phyloP scores from a whole-genome alignment of 805 yeast genomes.

The Metschnikowia lochheadii region DNA sequence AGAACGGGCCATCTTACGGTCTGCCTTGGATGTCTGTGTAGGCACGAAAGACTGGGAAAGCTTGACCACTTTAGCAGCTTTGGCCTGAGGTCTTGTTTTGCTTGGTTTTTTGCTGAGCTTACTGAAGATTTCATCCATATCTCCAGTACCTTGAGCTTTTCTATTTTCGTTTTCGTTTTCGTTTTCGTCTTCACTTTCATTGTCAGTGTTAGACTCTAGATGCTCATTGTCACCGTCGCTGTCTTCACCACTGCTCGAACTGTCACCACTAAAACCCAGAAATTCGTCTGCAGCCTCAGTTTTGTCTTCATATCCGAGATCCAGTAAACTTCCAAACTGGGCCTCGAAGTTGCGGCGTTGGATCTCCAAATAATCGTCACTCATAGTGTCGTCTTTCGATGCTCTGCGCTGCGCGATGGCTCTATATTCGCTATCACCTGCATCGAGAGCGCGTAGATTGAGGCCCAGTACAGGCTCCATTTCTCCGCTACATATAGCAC shows the following conservation, averaged over 20 bases:
- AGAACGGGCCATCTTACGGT: slow-evolving; percentile 49
- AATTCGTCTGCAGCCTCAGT: slow-evolving; percentile 8
- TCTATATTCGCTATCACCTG: not conserved
- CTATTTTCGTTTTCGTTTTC: too few relatives aligned
- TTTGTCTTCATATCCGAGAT: slow-evolving; percentile 47
- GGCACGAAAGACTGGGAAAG: slow-evolving; percentile 34
- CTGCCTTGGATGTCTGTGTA: slow-evolving; percentile 37
- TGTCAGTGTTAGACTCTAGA: not conserved
- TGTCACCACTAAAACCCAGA: slow-evolving; percentile 8
- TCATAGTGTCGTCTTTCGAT: slow-evolving; percentile 7
- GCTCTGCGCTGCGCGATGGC: slow-evolving; percentile 4
- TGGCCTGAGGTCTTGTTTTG: not conserved
- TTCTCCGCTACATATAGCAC: too few relatives aligned
- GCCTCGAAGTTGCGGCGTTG: slow-evolving; percentile 60
- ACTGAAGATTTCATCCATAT: not conserved
- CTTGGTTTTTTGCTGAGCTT: not conserved
- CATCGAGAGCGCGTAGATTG: not conserved
- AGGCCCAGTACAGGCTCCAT: not conserved
- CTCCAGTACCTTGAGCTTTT: not conserved
- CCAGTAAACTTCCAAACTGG: slow-evolving; percentile 58
- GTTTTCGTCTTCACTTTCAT: not conserved
- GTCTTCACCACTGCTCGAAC: not conserved
- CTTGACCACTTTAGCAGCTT: slow-evolving; percentile 46
- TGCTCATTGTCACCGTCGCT: slow-evolving; percentile 4
- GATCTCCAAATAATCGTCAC: slow-evolving; percentile 43